Evolutionary conservation across 805 yeast genomes (phyloP).

Genomic region (Yamadazyma paraphyllophila): DNA sequence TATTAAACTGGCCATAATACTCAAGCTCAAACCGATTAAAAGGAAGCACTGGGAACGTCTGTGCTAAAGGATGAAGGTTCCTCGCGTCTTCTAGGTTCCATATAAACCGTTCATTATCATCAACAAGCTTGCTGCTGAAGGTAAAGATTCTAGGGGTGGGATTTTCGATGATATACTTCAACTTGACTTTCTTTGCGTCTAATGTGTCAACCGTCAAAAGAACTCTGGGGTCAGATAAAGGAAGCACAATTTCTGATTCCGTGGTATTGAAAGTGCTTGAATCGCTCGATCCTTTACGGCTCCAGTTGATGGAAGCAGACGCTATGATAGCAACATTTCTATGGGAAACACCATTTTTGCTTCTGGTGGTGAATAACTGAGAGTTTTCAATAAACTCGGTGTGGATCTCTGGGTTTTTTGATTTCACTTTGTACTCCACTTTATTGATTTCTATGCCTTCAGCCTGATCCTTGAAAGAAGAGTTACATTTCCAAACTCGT

Average conservation of each 20-base stretch:
- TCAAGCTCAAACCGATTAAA: constrained; percentile 48
- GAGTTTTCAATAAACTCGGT: constrained; percentile 14
- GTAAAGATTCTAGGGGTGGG: constrained; percentile 70
- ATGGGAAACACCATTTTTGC: constrained; percentile 38
- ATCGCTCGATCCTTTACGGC: constrained; percentile 19
- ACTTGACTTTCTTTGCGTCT: constrained; percentile 20
- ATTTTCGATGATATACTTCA: constrained; percentile 62
- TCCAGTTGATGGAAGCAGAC: constrained; percentile 31
- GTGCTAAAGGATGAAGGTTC: constrained; percentile 30
- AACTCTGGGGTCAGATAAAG: constrained; percentile 70
- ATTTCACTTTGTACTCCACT: constrained; percentile 16
- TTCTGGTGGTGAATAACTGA: constrained; percentile 34
- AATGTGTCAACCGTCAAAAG: constrained; percentile 36
- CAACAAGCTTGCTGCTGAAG: constrained; percentile 49
- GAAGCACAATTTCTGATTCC: constrained; percentile 53
- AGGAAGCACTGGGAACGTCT: constrained; percentile 58
- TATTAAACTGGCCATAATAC: constrained; percentile 22
- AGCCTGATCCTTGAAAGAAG: constrained; percentile 5
- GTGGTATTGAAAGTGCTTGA: constrained; percentile 30
- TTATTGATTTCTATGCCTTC: constrained; percentile 6
- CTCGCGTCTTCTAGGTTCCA: constrained; percentile 25
- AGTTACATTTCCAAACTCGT: constrained; percentile 29
- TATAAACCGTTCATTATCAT: constrained; percentile 17
- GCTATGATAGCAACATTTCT: constrained; percentile 34
- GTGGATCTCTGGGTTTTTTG: constrained; percentile 27